Conservation (phyloP, 306 rosid species). For the Spatholobus suberectus region DNA sequence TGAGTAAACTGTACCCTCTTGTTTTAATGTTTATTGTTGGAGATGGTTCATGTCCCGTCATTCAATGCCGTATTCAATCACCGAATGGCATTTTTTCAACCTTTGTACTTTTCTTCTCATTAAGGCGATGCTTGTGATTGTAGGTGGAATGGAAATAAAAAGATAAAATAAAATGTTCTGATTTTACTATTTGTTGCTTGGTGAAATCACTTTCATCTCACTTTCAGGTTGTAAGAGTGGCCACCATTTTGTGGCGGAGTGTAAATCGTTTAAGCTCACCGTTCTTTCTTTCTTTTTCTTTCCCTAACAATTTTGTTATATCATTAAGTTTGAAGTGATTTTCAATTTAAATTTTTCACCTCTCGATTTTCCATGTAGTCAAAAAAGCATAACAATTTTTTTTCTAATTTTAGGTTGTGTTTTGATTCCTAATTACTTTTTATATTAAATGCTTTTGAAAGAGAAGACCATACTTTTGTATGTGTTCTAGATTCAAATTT, state of each 20-base stretch:
- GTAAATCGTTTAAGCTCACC: background rate
- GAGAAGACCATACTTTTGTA: background rate
- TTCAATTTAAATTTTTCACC: background rate
- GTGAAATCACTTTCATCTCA: conserved; percentile 12
- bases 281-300: background rate
- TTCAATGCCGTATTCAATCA: conserved; percentile 30
- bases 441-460: background rate
- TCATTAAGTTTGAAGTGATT: background rate
- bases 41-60: conserved; percentile 15
- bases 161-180: background rate
- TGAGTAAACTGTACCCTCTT: background rate
- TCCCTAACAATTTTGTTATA: background rate
- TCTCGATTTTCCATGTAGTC: background rate
- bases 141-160: conserved; percentile 23
- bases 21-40: background rate
- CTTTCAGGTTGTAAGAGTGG: background rate
- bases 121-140: background rate
- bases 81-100: background rate
- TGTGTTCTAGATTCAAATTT: background rate
- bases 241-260: background rate
- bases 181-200: background rate
- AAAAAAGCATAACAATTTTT: background rate
- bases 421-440: background rate
- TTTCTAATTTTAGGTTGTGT: background rate
- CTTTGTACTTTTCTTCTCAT: conserved; percentile 11